Percentiles rank a stretch among this genome's conserved stretches.
phyloP scores from a whole-genome alignment of 768 basidiomycete species.

The Lyophyllum shimeji region DNA sequence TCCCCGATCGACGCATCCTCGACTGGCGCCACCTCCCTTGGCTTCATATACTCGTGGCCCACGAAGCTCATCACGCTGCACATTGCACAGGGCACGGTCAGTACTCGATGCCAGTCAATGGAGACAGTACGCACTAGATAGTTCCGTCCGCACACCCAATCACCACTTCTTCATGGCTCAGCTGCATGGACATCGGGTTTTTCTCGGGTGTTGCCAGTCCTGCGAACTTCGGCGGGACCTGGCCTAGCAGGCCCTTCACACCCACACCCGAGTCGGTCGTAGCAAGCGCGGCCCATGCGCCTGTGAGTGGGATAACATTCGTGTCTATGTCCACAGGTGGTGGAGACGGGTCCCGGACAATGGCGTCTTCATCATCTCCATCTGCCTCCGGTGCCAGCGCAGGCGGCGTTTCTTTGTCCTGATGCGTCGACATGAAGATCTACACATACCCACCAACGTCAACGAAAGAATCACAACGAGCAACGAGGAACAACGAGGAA shows the following conservation, averaged over 20 bases:
- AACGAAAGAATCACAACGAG: background rate
- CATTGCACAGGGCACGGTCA: background rate
- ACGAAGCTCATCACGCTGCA: constrained; percentile 37
- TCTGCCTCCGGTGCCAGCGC: constrained; percentile 18
- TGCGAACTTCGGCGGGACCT: constrained; percentile 65
- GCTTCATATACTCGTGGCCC: constrained; percentile 31
- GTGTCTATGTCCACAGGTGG: constrained; percentile 61
- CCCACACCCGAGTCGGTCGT: constrained; percentile 31
- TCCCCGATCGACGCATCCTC: background rate
- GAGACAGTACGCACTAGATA: constrained; percentile 69
- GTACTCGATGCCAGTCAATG: too few relatives aligned
- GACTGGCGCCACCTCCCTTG: background rate
- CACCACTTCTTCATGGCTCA: constrained; percentile 89
- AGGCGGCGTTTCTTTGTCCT: constrained; percentile 43
- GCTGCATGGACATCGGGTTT: constrained; percentile 93
- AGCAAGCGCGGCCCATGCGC: constrained; percentile 78
- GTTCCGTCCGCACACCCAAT: constrained; percentile 91
- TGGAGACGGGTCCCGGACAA: constrained; percentile 19
- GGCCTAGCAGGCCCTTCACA: constrained; percentile 60
- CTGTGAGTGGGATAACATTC: constrained; percentile 63
- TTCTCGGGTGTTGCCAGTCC: constrained; percentile 87
- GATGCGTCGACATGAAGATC: constrained; percentile 85
- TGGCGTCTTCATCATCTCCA: constrained; percentile 22
- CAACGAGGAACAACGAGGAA: constrained; percentile 1
- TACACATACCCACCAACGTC: constrained; percentile 22